These are phyloP conservation scores for Magnusiomyces magnusii DNA, from an alignment of 1,139 yeast species.

Conservation along the genomic window DNA sequence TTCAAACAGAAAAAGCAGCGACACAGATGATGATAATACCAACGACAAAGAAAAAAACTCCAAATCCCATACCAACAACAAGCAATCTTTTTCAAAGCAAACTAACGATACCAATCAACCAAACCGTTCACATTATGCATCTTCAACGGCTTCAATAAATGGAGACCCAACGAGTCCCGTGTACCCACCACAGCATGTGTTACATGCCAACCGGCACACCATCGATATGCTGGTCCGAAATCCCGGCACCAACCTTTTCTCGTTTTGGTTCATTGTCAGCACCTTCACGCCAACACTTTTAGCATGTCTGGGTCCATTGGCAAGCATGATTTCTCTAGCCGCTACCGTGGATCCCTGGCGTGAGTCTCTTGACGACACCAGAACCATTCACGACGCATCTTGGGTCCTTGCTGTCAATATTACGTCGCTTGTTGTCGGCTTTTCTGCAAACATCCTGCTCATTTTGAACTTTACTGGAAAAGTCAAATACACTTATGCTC, in stretches of 20 bases:
- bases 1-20: no score
- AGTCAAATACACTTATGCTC: constrained; percentile 51
- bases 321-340: constrained; percentile 63
- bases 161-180: background rate
- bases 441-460: constrained; percentile 56
- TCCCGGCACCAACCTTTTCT: background rate
- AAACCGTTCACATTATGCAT: background rate
- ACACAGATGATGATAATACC: no score
- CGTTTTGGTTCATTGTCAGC: constrained; percentile 52
- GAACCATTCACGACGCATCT: constrained; percentile 30
- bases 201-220: background rate
- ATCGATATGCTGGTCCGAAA: background rate
- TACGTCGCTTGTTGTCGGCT: constrained; percentile 54
- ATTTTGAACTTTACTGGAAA: constrained; percentile 58
- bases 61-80: no score
- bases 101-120: background rate
- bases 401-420: constrained; percentile 51
- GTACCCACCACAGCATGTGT: background rate
- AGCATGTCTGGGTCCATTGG: constrained; percentile 71
- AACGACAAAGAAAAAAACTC: no score
- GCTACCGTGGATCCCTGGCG: constrained; percentile 73
- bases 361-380: constrained; percentile 9
- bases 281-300: constrained; percentile 64
- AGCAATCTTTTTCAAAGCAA: no score
- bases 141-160: background rate